Conservation (phyloP, 768 basidiomycete species). For the Coprinellus aureogranulatus region DNA sequence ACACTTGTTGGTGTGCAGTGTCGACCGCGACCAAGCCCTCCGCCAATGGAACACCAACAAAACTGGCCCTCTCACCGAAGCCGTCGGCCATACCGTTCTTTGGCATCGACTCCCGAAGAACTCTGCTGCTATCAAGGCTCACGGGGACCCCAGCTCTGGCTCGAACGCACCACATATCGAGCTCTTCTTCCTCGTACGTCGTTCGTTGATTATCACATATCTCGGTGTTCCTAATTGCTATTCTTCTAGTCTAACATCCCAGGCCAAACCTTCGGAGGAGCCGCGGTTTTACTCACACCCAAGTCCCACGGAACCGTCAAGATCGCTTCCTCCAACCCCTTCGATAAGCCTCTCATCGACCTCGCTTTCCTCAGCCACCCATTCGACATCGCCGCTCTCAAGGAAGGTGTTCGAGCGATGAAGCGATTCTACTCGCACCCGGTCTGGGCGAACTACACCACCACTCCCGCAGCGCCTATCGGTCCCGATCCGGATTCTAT, state of each 20-base stretch:
- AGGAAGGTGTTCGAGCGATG: constrained; percentile 10
- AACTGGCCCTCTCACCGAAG: constrained; percentile 20
- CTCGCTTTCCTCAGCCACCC: constrained; percentile 6
- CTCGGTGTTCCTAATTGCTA: constrained; percentile 20
- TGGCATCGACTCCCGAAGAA: constrained; percentile 8
- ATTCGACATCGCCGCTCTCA: constrained; percentile 12
- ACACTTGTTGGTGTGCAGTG: too few species aligned
- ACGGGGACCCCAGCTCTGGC: constrained; percentile 12
- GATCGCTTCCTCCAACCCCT: constrained; percentile 13
- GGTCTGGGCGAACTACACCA: constrained; percentile 12
- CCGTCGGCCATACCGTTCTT: constrained; percentile 5
- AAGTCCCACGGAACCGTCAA: constrained; percentile 9
- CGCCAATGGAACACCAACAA: constrained; percentile 15
- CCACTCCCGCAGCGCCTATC: constrained; percentile 3
- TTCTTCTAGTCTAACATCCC: constrained; percentile 20
- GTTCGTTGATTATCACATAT: neutral
- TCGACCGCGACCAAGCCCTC: constrained; percentile 3
- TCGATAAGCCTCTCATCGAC: constrained; percentile 10
- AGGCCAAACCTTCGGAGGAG: neutral
- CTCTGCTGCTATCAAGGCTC: neutral
- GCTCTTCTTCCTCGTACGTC: constrained; percentile 4
- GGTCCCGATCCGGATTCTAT: constrained; percentile 8
- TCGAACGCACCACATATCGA: constrained; percentile 13
- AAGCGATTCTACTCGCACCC: constrained; percentile 11
- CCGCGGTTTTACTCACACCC: neutral